These are phyloP conservation scores for Thinopyrum elongatum DNA, from an alignment of 176 grass and related monocot genomes.

Conservation along the genomic window DNA sequence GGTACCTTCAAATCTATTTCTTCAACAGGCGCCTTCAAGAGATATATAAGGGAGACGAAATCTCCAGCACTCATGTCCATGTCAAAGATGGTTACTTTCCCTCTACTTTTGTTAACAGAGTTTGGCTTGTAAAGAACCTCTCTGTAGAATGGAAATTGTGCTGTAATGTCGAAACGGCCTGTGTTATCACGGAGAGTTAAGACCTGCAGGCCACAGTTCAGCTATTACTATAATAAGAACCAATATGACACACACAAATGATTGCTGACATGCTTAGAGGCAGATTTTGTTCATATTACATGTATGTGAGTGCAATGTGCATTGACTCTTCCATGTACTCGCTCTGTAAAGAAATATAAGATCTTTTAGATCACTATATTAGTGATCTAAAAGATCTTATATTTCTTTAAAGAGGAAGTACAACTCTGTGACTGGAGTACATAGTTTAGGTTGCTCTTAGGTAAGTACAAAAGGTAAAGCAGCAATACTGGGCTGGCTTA, in stretches of 20 bases:
- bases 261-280: background rate
- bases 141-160: slow-evolving; percentile 75
- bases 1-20: slow-evolving; percentile 72
- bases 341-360: too few relatives aligned
- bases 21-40: slow-evolving; percentile 80
- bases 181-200: slow-evolving; percentile 45
- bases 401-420: background rate
- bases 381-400: too few relatives aligned
- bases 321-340: background rate
- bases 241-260: background rate
- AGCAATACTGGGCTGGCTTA: background rate
- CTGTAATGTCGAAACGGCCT: slow-evolving; percentile 57
- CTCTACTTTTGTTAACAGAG: slow-evolving; percentile 24
- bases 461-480: background rate
- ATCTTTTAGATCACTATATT: too few relatives aligned
- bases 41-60: slow-evolving; percentile 82
- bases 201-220: slow-evolving; percentile 44
- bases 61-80: slow-evolving; percentile 97
- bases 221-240: slow-evolving; percentile 10
- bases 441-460: background rate
- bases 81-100: slow-evolving; percentile 63
- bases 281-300: slow-evolving; percentile 7
- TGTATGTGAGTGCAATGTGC: background rate
- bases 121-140: slow-evolving; percentile 54
- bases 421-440: background rate